Base-by-base conservation (phyloP, 2,329 filamentous ascomycete species). In the Aureobasidium sp. region DNA sequence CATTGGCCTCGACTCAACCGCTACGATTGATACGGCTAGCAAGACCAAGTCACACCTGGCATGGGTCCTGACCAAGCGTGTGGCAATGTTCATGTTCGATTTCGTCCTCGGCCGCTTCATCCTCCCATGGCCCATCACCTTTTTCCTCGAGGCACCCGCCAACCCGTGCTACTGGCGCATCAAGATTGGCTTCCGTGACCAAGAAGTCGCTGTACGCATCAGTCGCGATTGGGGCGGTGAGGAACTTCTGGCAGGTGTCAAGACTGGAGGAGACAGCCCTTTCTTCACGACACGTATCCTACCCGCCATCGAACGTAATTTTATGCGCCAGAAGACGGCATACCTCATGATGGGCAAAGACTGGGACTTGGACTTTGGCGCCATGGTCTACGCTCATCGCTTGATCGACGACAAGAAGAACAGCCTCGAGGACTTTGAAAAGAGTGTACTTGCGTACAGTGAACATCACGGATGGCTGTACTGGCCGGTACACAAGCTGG, bases 311-410 rank as follows among this genome's bases (percentile, higher is more conserved):
- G 81, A 86, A 16, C 82, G 85, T 25, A 76, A 84, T 68, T 79
- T 86, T 57, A 78, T 93, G 68, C 78, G 82, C 67, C 81, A 85
- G 67, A 96, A 95, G 81, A 96, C 91, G 34, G 91, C 91, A 25
- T 96, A 95, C 71, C 76, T 95, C 65, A 86, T 94, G 67, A 89
- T 96, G 80, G 89, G 92, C 71, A 83, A 82, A 64, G 83, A 91
- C 64, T 97, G 91, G 87, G 89, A 96, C 73, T 78, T 97, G 63
- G 91, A 96, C 72, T 97, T 92, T 82, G 81, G 81, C 50, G 81
- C 82, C 25, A 97, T 97, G 90, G 78, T 91, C 13, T 76, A 81
- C 64, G 90, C 90, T 4, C 88, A 90, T 49, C 76, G 77, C 37
- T 74, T 95, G 66, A 82, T 91, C 1, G 87, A 90, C 66, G 78